Evolutionary conservation across 2,329 filamentous ascomycete genomes (phyloP), one percentile per base, ranked within the genome.

Genomic region (Penicillium sp.): DNA sequence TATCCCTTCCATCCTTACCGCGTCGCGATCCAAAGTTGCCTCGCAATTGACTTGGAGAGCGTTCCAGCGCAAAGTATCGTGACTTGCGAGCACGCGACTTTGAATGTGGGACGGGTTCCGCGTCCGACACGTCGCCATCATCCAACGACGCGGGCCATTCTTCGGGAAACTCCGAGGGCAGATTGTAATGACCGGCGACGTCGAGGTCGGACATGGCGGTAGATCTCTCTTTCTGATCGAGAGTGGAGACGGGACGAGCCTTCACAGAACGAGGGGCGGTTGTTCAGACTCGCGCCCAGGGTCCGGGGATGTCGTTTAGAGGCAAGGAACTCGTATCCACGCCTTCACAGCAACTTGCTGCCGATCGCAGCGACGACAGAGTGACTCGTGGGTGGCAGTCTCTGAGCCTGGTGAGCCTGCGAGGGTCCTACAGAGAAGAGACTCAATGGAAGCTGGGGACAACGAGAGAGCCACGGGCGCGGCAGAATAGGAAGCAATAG

Each of bases 101-200:
- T 44, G 55, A 46, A 54, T 61, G 52, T 44, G 60, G 50, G 18
- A 60, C 48, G 29, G 66, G 60, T 41, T 79, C 78, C 42, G 80
- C 81, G 40, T 84, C 85, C 18, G 80, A 84, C 40, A 75, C 80
- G 66, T 86, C 83, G 62, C 80, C 82, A 47, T 84, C 79, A 57
- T 91, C 84, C 66, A 89, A 84, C 61, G 94, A 86, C 42, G 82
- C 76, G 0, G 91, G 91, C 91, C 91, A 97, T 76, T 88, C 83
- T 33, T 81, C 80, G 2, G 91, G 91, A 67, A 83, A 90, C 18
- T 87, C 76, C 11, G 79, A 87, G 37, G 85, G 79, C 42, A 97
- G 80, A 67, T 90, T 87, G 74, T 97, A 97, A 73, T 95, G 90
- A 59, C 90, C 90, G 61, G 93, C 82, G 46, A 97, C 81, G 63